Evolutionary conservation across 2,329 filamentous ascomycete genomes (phyloP), one percentile per base, ranked within the genome.

Genomic region (Stemphylium lycopersici): DNA sequence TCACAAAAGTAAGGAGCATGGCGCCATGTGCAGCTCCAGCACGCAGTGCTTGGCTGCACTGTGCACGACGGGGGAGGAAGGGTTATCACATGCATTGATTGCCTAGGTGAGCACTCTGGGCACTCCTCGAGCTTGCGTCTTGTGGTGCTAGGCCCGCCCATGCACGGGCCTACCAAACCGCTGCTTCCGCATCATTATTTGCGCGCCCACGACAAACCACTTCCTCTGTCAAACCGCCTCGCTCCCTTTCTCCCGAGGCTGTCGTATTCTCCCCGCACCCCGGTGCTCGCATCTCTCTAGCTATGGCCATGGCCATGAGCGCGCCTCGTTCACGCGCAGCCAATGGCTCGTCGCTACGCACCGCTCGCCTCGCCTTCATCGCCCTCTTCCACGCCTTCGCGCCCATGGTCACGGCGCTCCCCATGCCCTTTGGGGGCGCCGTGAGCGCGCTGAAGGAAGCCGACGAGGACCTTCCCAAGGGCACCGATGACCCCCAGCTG

Each of bases 401-500:
- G 52, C 70, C 73, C 38, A 52, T 73, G 40, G 70, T 68, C 46
- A 70, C 65, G 49, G 74, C 72, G 34, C 58, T 74, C 39, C 73
- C 74, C 34, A 57, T 73, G 50, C 56, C 60, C 1, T 62, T 69
- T 52, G 67, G 63, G 46, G 54, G 63, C 46, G 46, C 65, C 32
- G 44, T 70, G 10, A 47, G 52, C 40, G 54, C 64, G 6, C 53
- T 73, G 34, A 42, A 26, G 15, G 39, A 44, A 13, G 61, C 55
- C 26, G 64, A 69, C n/a, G 68, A 68, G 13, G 72, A 71, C 22
- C 52, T 65, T 5, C 73, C 73, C 31, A 74, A 72, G 61, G 59
- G 57, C 33, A 48, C 72, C 37, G 79, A 83, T 20, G 87, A 89
- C 58, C 83, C 87, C 6, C 83, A 84, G 45, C 79, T 96, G 63